Base-by-base conservation (phyloP, 495 filamentous ascomycete genomes). In the Sphaerosporella brunnea region DNA sequence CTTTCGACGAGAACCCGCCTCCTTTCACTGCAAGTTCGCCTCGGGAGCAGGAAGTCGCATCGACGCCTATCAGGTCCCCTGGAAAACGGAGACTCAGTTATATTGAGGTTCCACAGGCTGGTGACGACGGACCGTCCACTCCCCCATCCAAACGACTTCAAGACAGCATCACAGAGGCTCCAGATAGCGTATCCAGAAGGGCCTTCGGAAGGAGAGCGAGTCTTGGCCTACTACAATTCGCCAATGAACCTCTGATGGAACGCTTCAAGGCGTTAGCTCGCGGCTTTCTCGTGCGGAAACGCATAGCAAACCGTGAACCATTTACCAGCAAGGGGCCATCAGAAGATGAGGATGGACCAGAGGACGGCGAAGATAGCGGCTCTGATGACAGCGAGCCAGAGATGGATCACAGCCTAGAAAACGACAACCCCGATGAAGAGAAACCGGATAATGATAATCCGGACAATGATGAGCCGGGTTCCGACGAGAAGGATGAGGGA, bases 11-110 rank as follows among this genome's bases (percentile, higher is more conserved):
- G 21, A 24, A 25, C 23, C 13, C 21, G n/a, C 37, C 37, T n/a
- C 20, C 20, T 21, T 13, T 13, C 13, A 32, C 28, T 5, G 7
- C 28, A 7, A 13, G 28, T 7, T 32, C 28, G n/a, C n/a, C n/a
- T n/a, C n/a, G n/a, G n/a, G n/a, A n/a, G n/a, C n/a, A n/a, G n/a
- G n/a, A n/a, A n/a, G 28, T 32, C 13, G 5, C 28, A 5, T 32
- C 28, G 28, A 32, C 28, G 8, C 35, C 35, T 37, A 18, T 7
- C 13, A 43, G 18, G 18, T 43, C 40, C 20, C 40, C 40, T n/a
- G n/a, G n/a, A 18, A 43, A 43, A 18, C 40, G 40, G 24, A 24
- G 40, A 26, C 20, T 43, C 9, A 43, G 40, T 18, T 43, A 43
- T 23, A 26, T 43, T 26, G 40, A 43, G 10, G 40, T 43, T 18